Evolutionary conservation across 805 yeast genomes (phyloP), one percentile per base, ranked within the genome.

Genomic region (Scheffersomyces stipitis): DNA sequence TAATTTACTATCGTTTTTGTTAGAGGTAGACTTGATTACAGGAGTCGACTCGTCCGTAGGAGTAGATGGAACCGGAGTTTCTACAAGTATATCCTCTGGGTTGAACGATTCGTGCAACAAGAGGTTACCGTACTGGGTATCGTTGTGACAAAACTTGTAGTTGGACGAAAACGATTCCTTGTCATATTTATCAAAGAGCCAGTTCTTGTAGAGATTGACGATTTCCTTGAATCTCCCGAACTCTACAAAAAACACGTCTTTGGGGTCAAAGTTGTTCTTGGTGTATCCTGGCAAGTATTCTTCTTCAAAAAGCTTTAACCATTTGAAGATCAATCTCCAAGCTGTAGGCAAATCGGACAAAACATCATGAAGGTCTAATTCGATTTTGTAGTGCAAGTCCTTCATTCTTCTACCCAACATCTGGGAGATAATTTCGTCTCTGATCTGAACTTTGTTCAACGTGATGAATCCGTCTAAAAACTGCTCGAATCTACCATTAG

Each of bases 401-500:
- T 90, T 83, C 98, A 93, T 93, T 68, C 99, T 82, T 69, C 96
- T 80, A 10, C 96, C 97, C 45, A 93, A 83, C 69, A 86, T 84
- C 46, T 83, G 81, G 32, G 89, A 79, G 14, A 86, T 81, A 18
- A 80, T 81, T 44, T 87, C 80, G 45, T 81, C 80, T 56, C 95
- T 73, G 34, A 93, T 77, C 48, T 86, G 87, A 5, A 76, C 71
- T 46, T 79, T 83, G 26, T 81, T 79, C 49, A 93, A 72, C 1
- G 98, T 83, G 36, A 75, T 68, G 15, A 95, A 91, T 40, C 91
- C 84, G 36, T 83, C 86, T 45, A 93, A 67, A 52, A 83, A 93
- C 63, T 93, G 97, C 64, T 93, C 99, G 50, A 93, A 83, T 44
- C 99, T 71, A 33, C 99, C 99, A 57, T 93, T 93, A 30, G 80